These are phyloP conservation scores for Fusarium domesticum DNA, from an alignment of 2,329 filamentous ascomycete genomes.

Conservation along the genomic window DNA sequence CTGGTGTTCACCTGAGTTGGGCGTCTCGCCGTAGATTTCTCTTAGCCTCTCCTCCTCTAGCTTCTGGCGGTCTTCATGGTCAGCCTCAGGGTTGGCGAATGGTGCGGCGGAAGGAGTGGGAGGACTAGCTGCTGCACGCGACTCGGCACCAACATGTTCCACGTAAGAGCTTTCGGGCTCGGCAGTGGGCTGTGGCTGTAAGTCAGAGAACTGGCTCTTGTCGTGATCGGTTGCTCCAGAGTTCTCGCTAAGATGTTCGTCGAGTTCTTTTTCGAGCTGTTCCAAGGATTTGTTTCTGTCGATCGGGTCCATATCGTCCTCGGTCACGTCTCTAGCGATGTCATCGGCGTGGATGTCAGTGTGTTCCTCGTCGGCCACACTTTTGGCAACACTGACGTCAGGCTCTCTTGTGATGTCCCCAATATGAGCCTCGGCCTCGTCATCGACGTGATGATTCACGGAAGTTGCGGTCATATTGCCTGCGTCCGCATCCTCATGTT, in stretches of 20 bases:
- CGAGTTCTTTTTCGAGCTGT: constrained; percentile 20
- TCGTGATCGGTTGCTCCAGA: constrained; percentile 8
- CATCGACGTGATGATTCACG: constrained; percentile 3
- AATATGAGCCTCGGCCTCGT: constrained; percentile 5
- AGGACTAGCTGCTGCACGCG: constrained; percentile 7
- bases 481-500: constrained; percentile 2
- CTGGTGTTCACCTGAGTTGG: constrained; percentile 8
- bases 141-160: constrained; percentile 7
- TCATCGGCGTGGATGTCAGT: constrained; percentile 5
- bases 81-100: constrained; percentile 3
- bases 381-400: neutral
- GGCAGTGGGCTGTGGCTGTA: neutral
- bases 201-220: constrained; percentile 16
- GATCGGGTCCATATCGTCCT: constrained; percentile 1
- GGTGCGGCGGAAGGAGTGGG: constrained; percentile 8
- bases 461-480: constrained; percentile 2
- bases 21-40: constrained; percentile 45
- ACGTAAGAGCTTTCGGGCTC: constrained; percentile 17
- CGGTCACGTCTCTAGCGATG: neutral
- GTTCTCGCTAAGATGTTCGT: constrained; percentile 18
- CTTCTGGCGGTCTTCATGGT: constrained; percentile 35
- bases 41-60: constrained; percentile 51
- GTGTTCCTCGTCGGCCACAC: neutral
- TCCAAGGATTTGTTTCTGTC: constrained; percentile 17
- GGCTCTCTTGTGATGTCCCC: constrained; percentile 8